Evolutionary conservation across 768 basidiomycete genomes (phyloP), one percentile per base, ranked within the genome.

Genomic region (Lactarius evosmus): DNA sequence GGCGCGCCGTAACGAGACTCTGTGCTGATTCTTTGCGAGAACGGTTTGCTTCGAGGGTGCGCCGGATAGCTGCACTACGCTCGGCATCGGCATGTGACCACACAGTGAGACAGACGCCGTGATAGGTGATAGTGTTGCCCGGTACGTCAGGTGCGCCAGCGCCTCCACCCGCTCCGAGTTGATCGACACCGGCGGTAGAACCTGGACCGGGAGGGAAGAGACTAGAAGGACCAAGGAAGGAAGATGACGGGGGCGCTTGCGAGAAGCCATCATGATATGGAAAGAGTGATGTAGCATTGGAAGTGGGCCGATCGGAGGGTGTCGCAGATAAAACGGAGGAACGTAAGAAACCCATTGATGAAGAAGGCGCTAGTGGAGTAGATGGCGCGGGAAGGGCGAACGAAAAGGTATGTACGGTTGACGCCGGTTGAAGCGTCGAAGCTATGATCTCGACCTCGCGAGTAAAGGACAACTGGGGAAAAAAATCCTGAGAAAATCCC

Each of bases 81-180:
- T 94, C 89, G 0, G 87, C 87, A 72, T 98, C 95, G 22, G 94
- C 94, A 71, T 95, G 94, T 4, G 91, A 93, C 94, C 94, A 98
- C 2, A 97, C 93, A 1, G 93, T 94, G 63, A 98, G 80, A 69
- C 93, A 93, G 40, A 96, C 93, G 53, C 93, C 94, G 71, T 97
- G 85, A 73, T 93, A 96, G 9, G 89, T 86, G 65, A 92, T 74
- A 29, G 79, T 85, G 70, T 76, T 82, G 65, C 76, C 72, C 1
- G 60, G 67, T 52, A 72, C 66, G 12, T 66, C 62, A 22, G 55
- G 12, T 16, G 61, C 8, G 40, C 19, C 22, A 29, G 36, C 36
- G 17, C 49, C 60, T 27, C 51, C 58, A 17, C 53, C 54, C 27
- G 41, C 30, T 16, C 61, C 68, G 17, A 64, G 56, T 50, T 69